Conservation (phyloP, 2,329 filamentous ascomycete genomes). For the Coniochaeta ligniaria region DNA sequence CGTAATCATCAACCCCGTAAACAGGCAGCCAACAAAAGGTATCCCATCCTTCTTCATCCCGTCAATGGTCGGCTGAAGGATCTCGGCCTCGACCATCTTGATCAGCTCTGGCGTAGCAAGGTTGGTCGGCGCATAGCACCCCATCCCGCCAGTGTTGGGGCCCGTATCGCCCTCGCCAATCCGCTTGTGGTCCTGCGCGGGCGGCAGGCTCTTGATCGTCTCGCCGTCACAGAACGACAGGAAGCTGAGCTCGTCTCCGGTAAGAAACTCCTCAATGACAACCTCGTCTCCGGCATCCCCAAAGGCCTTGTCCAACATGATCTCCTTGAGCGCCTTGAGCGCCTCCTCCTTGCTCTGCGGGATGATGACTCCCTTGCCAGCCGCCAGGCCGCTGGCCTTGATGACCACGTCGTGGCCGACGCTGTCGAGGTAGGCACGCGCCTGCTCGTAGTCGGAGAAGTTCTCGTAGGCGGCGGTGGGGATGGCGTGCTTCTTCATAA, state of each 20-base stretch:
- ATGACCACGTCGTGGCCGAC: slow-evolving; percentile 75
- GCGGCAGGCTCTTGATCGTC: slow-evolving; percentile 73
- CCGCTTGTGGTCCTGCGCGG: slow-evolving; percentile 95
- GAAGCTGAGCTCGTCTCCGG: slow-evolving; percentile 87
- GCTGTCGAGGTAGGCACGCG: slow-evolving; percentile 65
- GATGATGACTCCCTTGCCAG: slow-evolving; percentile 92
- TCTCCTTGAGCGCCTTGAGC: slow-evolving; percentile 71
- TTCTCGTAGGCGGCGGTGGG: slow-evolving; percentile 89
- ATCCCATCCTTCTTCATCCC: slow-evolving; percentile 79
- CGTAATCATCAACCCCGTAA: slow-evolving; percentile 93
- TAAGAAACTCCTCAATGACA: slow-evolving; percentile 89
- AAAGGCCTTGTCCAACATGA: slow-evolving; percentile 86
- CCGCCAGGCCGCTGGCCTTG: slow-evolving; percentile 87
- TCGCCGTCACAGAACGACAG: slow-evolving; percentile 88
- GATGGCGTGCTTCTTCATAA: slow-evolving; percentile 87
- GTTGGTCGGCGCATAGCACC: slow-evolving; percentile 88
- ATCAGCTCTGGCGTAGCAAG: slow-evolving; percentile 71
- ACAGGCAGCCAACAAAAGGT: slow-evolving; percentile 68
- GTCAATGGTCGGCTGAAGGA: slow-evolving; percentile 83
- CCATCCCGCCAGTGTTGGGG: slow-evolving; percentile 96
- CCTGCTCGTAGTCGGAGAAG: slow-evolving; percentile 70
- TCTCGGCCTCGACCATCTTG: slow-evolving; percentile 68
- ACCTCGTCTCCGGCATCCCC: slow-evolving; percentile 82
- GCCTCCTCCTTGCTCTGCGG: slow-evolving; percentile 78
- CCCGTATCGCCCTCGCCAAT: slow-evolving; percentile 86